Base-by-base conservation (phyloP, 805 yeast genomes). In the Suhomyces faveliae region DNA sequence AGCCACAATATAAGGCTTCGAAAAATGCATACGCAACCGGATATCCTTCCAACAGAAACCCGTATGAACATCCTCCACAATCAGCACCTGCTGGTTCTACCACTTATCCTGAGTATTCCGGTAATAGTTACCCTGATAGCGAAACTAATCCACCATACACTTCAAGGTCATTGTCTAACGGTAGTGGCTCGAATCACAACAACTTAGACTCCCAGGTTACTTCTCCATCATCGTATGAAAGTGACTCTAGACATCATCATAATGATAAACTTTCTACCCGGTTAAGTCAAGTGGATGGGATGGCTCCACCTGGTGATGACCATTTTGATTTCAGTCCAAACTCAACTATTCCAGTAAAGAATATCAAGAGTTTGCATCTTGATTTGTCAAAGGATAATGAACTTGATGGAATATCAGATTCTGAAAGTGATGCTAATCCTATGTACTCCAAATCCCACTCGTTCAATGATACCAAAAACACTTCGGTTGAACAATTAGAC, bases 361-460 rank as follows among this genome's bases (percentile, higher is more conserved):
- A 64, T 45, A 46, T 53, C 46, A 63, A 59, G 57, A 61, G 59
- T 38, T 50, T 63, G 24, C 56, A 58, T 15, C 53, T 63, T 27
- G 51, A 58, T 42, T 40, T 50, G 23, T 38, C 30, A 6, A 41
- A 35, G 19, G 29, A 9, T 15, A 35, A 22, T 12, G 47, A 49
- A 15, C 24, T 35, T 13, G 47, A 43, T 39, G 45, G 42, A 27
- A 17, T 50, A n/a, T 43, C 51, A 3, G 52, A 47, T 7, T 33
- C 42, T 17, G 51, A 47, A 9, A 23, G 41, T 29, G 53, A 42
- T 10, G 25, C 29, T 5, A 27, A 42, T n/a, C 29, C 27, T 2
- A 20, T 47, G 15, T 44, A 44, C 17, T 47, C 45, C 3, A 48
- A 41, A 29, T 15, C 35, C 6, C 40, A 27, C 22, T 48, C 51